These are phyloP conservation scores for Tricholoma saponaceum DNA, from an alignment of 768 basidiomycete genomes.

Conservation along the genomic window DNA sequence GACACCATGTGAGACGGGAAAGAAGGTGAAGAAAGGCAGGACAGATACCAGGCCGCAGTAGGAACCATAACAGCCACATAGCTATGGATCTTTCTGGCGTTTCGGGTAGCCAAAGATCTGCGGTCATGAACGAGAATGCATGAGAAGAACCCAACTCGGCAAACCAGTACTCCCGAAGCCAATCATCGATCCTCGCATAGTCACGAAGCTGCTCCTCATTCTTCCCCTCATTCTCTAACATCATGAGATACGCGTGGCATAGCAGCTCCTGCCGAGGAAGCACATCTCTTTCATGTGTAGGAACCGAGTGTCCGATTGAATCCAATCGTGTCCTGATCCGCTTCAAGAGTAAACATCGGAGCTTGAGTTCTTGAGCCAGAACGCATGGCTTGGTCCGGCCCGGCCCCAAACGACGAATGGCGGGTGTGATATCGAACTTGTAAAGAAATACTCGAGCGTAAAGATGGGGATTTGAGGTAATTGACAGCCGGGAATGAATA, in stretches of 20 bases:
- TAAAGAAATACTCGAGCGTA: conserved; percentile 65
- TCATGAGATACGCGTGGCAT: conserved; percentile 69
- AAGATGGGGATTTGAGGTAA: conserved; percentile 56
- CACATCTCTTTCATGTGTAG: conserved; percentile 15
- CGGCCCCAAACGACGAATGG: conserved; percentile 44
- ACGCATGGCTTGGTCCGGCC: conserved; percentile 34
- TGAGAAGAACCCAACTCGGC: conserved; percentile 52
- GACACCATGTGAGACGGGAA: neutral
- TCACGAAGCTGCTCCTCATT: conserved; percentile 69
- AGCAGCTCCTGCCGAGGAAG: conserved; percentile 43
- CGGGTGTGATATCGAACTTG: conserved; percentile 62
- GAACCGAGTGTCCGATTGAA: conserved; percentile 24
- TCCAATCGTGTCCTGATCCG: conserved; percentile 46
- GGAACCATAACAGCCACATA: conserved; percentile 80
- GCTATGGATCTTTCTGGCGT: conserved; percentile 51
- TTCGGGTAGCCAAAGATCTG: conserved; percentile 54
- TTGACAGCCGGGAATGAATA: conserved; percentile 47
- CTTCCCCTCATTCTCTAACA: conserved; percentile 77
- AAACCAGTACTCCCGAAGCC: conserved; percentile 70
- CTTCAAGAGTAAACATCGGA: conserved; percentile 55
- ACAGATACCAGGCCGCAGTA: conserved; percentile 54
- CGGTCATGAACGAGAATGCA: conserved; percentile 36
- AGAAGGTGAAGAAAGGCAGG: neutral
- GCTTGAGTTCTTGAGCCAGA: conserved; percentile 60
- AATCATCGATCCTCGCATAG: conserved; percentile 57